These are phyloP conservation scores for Cordyceps javanica DNA, from an alignment of 2,329 filamentous ascomycete genomes.

Conservation along the genomic window DNA sequence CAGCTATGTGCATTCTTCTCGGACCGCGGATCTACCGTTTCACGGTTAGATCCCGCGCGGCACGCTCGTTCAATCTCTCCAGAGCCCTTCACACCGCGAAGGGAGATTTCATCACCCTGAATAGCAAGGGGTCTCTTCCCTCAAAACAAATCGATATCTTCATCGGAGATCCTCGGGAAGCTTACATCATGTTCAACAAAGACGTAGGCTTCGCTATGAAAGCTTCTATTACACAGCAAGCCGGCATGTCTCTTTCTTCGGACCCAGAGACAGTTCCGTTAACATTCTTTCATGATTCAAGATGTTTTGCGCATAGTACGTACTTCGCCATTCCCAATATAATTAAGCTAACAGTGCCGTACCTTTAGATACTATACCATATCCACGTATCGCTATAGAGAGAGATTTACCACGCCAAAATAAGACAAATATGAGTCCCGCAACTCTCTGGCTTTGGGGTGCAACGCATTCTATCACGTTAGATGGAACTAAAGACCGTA, in stretches of 20 bases:
- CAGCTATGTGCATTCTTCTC: too few species aligned
- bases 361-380: not conserved
- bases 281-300: slow-evolving; percentile 11
- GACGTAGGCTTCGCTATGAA: slow-evolving; percentile 13
- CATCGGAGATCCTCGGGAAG: slow-evolving; percentile 14
- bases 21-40: too few species aligned
- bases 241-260: not conserved
- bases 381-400: slow-evolving; percentile 15
- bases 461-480: slow-evolving; percentile 17
- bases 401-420: slow-evolving; percentile 14
- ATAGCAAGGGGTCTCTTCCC: slow-evolving; percentile 11
- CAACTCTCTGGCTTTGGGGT: slow-evolving; percentile 18
- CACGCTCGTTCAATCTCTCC: too few species aligned
- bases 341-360: not conserved
- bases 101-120: slow-evolving; percentile 13
- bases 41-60: too few species aligned
- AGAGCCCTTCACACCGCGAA: slow-evolving; percentile 14
- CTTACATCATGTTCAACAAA: slow-evolving; percentile 12
- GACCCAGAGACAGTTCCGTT: slow-evolving; percentile 12
- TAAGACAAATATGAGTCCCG: slow-evolving; percentile 11
- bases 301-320: slow-evolving; percentile 13
- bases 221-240: slow-evolving; percentile 8
- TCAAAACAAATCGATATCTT: slow-evolving; percentile 13
- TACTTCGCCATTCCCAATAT: not conserved
- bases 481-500: slow-evolving; percentile 15